Evolutionary conservation across 2,329 filamentous ascomycete genomes (phyloP).

Genomic region (Penicillium sclerotigenum): DNA sequence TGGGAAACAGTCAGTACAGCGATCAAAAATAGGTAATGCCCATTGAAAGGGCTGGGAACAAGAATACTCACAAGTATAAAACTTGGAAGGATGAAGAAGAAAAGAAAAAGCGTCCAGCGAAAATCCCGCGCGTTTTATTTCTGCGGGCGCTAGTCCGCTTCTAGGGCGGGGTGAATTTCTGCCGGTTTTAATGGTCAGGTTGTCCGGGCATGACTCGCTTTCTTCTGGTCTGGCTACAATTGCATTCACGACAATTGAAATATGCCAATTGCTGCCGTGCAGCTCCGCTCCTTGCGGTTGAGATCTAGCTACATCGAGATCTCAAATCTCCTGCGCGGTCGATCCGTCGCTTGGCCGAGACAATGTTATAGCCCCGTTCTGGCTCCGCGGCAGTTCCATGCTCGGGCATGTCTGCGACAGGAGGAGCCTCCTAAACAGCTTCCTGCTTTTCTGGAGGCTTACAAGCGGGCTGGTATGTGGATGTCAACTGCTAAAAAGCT

Average conservation of each 20-base stretch:
- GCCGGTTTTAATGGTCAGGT: conserved; percentile 5
- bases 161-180: conserved; percentile 19
- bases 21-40: conserved; percentile 5
- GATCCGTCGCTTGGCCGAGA: conserved; percentile 4
- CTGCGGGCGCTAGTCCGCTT: conserved; percentile 25
- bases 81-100: conserved; percentile 94
- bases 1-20: conserved; percentile 41
- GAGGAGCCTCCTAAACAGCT: conserved; percentile 14
- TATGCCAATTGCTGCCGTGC: conserved; percentile 7
- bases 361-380: conserved; percentile 6
- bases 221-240: neutral
- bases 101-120: conserved; percentile 45
- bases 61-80: conserved; percentile 80
- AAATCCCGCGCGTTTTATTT: conserved; percentile 26
- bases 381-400: conserved; percentile 23
- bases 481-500: too few relatives aligned
- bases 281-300: conserved; percentile 1
- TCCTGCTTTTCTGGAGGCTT: conserved; percentile 39
- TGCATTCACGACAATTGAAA: neutral
- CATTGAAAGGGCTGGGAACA: conserved; percentile 4
- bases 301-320: conserved; percentile 23
- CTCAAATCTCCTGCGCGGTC: conserved; percentile 35
- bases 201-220: neutral
- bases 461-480: conserved; percentile 46
- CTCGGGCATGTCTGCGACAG: conserved; percentile 21